Percentiles rank a stretch among this genome's conserved stretches.
Evolutionary conservation across 192 early-diverging fungal genomes (phyloP).

Genomic region (Phlyctochytrium planicorne): DNA sequence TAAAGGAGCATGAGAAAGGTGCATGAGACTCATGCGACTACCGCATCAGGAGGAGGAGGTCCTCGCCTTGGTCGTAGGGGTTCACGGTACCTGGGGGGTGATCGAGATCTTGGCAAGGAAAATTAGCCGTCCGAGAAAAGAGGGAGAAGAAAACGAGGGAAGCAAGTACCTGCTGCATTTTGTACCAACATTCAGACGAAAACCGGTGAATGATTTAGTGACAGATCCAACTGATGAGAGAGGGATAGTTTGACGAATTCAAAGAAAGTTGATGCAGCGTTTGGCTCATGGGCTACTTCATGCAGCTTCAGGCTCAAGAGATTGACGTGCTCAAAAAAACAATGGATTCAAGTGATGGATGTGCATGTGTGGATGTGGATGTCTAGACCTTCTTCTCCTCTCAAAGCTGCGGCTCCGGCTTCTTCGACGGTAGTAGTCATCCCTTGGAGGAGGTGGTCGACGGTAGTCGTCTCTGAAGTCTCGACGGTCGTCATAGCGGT

Average conservation of each 20-base stretch:
- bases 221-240: background rate
- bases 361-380: background rate
- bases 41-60: background rate
- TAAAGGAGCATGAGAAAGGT: background rate
- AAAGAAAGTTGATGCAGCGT: background rate
- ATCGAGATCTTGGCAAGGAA: background rate
- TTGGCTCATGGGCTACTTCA: background rate
- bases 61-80: background rate
- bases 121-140: too few relatives aligned
- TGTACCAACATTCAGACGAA: background rate
- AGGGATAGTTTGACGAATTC: background rate
- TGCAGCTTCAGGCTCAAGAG: background rate
- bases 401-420: background rate
- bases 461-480: background rate
- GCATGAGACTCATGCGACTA: background rate
- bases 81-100: background rate
- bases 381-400: background rate
- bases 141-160: too few relatives aligned
- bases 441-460: too few relatives aligned
- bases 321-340: too few relatives aligned
- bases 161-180: background rate
- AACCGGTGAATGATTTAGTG: background rate
- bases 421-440: background rate
- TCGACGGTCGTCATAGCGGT: background rate
- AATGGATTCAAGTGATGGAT: too few relatives aligned